Conservation (phyloP, 2,329 filamentous ascomycete species). For the Fusarium sublunatum region DNA sequence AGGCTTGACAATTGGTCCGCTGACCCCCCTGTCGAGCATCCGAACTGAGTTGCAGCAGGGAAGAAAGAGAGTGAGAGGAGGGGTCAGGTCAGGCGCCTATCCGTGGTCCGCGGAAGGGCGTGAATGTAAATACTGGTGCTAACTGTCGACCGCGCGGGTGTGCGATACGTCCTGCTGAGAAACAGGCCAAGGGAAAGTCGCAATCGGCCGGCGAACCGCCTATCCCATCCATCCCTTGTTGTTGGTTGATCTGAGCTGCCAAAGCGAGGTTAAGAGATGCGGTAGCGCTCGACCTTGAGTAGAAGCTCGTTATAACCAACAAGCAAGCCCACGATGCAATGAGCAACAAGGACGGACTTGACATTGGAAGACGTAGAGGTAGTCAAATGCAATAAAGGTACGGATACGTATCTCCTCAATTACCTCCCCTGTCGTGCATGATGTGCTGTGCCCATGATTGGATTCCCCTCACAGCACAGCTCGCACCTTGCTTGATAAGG, state of each 20-base stretch:
- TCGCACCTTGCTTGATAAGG: slow-evolving; percentile 38
- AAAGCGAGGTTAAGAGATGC: slow-evolving; percentile 3
- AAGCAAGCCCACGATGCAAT: background rate
- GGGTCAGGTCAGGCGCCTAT: slow-evolving; percentile 12
- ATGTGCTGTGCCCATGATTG: slow-evolving; percentile 35
- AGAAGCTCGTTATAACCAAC: background rate
- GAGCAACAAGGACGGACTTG: slow-evolving; percentile 1
- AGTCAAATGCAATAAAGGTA: slow-evolving; percentile 11
- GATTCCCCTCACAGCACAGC: slow-evolving; percentile 22
- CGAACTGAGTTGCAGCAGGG: slow-evolving; percentile 43
- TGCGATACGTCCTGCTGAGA: slow-evolving; percentile 31
- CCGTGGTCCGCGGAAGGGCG: slow-evolving; percentile 22
- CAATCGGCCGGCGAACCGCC: slow-evolving; percentile 40
- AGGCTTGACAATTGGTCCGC: slow-evolving; percentile 35
- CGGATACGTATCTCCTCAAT: slow-evolving; percentile 29
- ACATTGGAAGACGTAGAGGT: slow-evolving; percentile 7
- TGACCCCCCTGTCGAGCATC: slow-evolving; percentile 40
- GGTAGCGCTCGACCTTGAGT: slow-evolving; percentile 10
- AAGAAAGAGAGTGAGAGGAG: slow-evolving; percentile 25
- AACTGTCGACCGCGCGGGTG: slow-evolving; percentile 1
- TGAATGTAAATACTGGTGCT: background rate
- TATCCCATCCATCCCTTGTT: slow-evolving; percentile 25
- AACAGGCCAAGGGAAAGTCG: slow-evolving; percentile 40
- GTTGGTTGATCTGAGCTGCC: slow-evolving; percentile 16
- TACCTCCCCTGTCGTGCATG: slow-evolving; percentile 37